Conservation (phyloP, 768 basidiomycete species). For the Saitozyma sp. region DNA sequence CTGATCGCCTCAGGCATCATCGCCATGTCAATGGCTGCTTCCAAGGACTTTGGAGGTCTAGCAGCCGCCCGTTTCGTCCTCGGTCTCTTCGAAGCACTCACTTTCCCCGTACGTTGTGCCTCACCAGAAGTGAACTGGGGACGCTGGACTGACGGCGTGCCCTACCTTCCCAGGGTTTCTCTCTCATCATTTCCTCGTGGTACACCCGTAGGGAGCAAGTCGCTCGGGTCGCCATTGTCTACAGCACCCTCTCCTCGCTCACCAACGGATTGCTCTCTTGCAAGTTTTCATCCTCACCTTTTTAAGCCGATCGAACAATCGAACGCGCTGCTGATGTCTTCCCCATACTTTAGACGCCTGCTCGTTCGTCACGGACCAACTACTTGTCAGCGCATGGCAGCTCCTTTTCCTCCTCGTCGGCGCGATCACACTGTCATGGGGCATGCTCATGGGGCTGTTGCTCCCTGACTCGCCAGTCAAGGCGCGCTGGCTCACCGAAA, state of each 20-base stretch:
- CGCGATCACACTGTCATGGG: constrained; percentile 31
- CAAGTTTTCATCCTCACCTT: not conserved
- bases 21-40: constrained; percentile 20
- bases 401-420: constrained; percentile 35
- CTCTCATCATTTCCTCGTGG: constrained; percentile 23
- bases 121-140: constrained; percentile 49
- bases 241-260: constrained; percentile 35
- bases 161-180: not conserved
- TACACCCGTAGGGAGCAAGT: constrained; percentile 36
- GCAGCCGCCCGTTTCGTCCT: constrained; percentile 28
- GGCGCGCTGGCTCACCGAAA: constrained; percentile 37
- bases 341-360: constrained; percentile 31
- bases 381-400: constrained; percentile 26
- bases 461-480: constrained; percentile 32
- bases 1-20: constrained; percentile 10
- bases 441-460: constrained; percentile 23
- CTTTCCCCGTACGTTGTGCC: constrained; percentile 56
- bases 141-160: not conserved
- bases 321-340: constrained; percentile 2
- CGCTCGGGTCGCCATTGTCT: constrained; percentile 35
- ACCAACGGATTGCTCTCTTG: not conserved
- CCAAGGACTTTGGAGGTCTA: constrained; percentile 23
- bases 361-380: constrained; percentile 1
- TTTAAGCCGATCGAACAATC: not conserved
- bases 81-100: constrained; percentile 36